Base-by-base conservation (phyloP, 2,329 filamentous ascomycete species). In the Lithohypha guttulata region DNA sequence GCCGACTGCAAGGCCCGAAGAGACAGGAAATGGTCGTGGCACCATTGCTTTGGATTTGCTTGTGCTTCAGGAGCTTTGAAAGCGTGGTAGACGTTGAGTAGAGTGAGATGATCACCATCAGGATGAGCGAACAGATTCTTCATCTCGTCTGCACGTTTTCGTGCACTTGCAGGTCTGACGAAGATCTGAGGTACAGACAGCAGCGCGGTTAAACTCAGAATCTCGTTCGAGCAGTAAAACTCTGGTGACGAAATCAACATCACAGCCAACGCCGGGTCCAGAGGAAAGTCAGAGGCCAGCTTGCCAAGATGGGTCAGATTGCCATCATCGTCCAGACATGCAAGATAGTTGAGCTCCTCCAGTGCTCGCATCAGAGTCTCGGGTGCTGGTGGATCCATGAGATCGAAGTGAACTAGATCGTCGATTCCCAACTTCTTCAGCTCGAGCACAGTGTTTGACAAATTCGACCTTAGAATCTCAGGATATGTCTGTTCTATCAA, bases 141-240 rank as follows among this genome's bases (percentile, higher is more conserved):
- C 86, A 96, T 96, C 61, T 95, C 86, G 58, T 98, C 91, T 32
- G 91, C 91, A 31, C 84, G 81, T 65, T 93, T 93, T 45, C 87
- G 79, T 51, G 84, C 80, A 54, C 75, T 77, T 34, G 83, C 81
- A 1, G 91, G 91, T 6, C 91, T 84, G 20, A 93, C 76, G 58
- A 94, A 98, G 44, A 96, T 77, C 58, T 95, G 84, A 0, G 91
- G 91, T 8, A 96, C 91, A 0, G 89, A 96, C 14, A 98, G 76
- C 8, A 98, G 75, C 1, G 91, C 82, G 1, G 87, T 94, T 53
- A 98, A 82, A 28, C 91, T 96, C 10, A 98, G 73, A 27, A 98
- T 91, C 67, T 98, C 91, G 62, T 96, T 96, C 31, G 87, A 94
- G 70, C 91, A 98, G 66, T 91, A 93, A 63, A 98, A 98, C 57